Base-by-base conservation (phyloP, 768 basidiomycete species). In the Tricholoma hemisulphureum region DNA sequence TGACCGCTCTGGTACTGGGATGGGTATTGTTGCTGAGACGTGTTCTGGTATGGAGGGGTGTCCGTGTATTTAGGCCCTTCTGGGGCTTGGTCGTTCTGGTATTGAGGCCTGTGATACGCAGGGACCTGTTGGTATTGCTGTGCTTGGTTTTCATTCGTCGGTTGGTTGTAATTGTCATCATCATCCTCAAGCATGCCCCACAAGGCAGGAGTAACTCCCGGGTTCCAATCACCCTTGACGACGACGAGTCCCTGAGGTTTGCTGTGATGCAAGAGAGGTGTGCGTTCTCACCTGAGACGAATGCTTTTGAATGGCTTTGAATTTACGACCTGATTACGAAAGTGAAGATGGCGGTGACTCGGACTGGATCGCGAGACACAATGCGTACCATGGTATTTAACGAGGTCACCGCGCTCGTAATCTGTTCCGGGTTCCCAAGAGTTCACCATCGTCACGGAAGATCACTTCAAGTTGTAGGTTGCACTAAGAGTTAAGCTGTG, bases 221-320 rank as follows among this genome's bases (percentile, higher is more conserved):
- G 90, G 23, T 83, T 70, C 90, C 90, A 92, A 61, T 89, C 87
- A 24, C 75, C 60, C 87, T 91, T 63, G 13, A 52, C 20, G 29
- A 46, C n/a, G 52, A 45, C 16, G 48, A 55, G 18, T 21, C n/a
- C n/a, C n/a, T 51, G 45, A 20, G 8, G 28, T 21, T 9, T 46
- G n/a, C 31, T 13, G 39, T 14, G 4, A 16, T 24, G 4, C 39
- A 24, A 28, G 7, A 13, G 21, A 48, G 37, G 41, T 26, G 39
- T n/a, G 18, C 24, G 14, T 59, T 55, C 53, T 14, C 60, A 83
- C 88, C 79, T 89, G 86, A 28, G 89, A 88, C 53, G 66, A 72
- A 73, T 91, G 89, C 8, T 86, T 75, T 65, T 89, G 88, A 61
- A 90, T 83, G 71, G 86, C 86, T 71, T 83, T 85, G 77, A 89